phyloP scores from a whole-genome alignment of 306 rosid species.

The Trifolium subterraneum region DNA sequence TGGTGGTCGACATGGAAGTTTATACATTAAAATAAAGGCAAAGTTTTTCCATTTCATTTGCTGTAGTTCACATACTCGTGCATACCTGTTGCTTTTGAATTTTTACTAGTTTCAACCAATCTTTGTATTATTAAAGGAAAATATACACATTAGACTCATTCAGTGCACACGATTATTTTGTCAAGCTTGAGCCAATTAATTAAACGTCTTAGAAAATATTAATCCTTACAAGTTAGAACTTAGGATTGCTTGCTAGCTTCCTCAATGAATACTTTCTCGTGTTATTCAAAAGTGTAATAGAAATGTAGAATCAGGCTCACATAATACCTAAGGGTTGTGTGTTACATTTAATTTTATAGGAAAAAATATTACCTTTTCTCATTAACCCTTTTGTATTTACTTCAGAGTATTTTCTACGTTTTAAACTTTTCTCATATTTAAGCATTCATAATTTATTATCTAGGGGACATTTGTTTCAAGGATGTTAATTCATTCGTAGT shows the following conservation, averaged over 20 bases:
- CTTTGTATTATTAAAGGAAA: slow-evolving; percentile 12
- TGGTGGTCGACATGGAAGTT: slow-evolving; percentile 76
- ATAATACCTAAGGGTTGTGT: too few relatives aligned
- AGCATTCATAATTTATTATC: not conserved
- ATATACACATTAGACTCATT: slow-evolving; percentile 29
- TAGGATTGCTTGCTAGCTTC: not conserved
- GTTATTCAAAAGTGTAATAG: too few relatives aligned
- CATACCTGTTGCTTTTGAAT: slow-evolving; percentile 28
- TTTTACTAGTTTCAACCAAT: slow-evolving; percentile 9
- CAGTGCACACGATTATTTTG: slow-evolving; percentile 8
- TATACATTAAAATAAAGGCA: slow-evolving; percentile 83
- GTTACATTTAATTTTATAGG: too few relatives aligned
- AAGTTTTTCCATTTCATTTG: slow-evolving; percentile 6
- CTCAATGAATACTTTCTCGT: not conserved
- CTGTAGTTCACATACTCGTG: slow-evolving; percentile 24
- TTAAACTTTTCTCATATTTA: not conserved
- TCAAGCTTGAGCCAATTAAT: slow-evolving; percentile 1
- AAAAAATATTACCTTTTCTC: slow-evolving; percentile 8
- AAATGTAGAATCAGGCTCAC: slow-evolving; percentile 22
- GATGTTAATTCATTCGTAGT: not conserved
- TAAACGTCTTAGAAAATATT: slow-evolving; percentile 10
- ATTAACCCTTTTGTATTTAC: slow-evolving; percentile 12
- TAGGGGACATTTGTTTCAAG: not conserved
- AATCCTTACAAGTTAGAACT: slow-evolving; percentile 5
- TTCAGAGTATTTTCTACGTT: slow-evolving; percentile 3